Evolutionary conservation across 441 rosid species (phyloP).

Genomic region (Pelargonium myrrhifolium): DNA sequence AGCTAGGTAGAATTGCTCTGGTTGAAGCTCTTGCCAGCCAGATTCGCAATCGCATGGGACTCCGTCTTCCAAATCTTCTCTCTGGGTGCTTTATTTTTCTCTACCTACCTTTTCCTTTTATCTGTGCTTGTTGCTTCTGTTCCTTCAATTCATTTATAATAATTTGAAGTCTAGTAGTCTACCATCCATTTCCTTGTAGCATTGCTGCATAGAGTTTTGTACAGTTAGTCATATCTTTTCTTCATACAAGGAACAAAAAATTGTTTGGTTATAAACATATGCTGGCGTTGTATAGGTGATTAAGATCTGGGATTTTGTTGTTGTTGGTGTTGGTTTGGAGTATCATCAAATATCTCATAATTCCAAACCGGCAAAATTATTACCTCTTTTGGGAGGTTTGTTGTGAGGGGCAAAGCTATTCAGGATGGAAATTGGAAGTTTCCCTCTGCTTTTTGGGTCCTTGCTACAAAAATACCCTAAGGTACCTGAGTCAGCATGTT

Average conservation of each 20-base stretch:
- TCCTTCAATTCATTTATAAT: not conserved
- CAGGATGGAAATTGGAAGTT: not conserved
- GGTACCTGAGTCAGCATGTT: not conserved
- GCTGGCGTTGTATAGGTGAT: not conserved
- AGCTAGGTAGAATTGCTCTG: slow-evolving; percentile 85
- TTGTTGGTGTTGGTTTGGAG: not conserved
- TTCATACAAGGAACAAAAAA: not conserved
- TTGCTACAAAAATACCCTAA: not conserved
- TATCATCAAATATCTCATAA: not conserved
- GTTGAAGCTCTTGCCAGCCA: slow-evolving; percentile 81
- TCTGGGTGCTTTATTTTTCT: slow-evolving; percentile 54
- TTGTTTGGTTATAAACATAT: not conserved
- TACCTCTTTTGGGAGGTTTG: not conserved
- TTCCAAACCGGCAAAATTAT: not conserved
- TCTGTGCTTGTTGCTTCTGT: not conserved
- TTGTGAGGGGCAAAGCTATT: not conserved
- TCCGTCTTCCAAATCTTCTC: slow-evolving; percentile 82
- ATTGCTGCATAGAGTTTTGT: not conserved
- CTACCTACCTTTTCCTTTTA: not conserved
- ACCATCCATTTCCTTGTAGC: not conserved
- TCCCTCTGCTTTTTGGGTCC: not conserved
- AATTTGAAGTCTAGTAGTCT: not conserved
- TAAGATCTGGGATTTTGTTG: not conserved
- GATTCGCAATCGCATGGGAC: slow-evolving; percentile 80
- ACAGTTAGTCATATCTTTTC: not conserved